These are phyloP conservation scores for Pseudozyma sp. DNA, from an alignment of 1,284 basidiomycete species.

Conservation along the genomic window DNA sequence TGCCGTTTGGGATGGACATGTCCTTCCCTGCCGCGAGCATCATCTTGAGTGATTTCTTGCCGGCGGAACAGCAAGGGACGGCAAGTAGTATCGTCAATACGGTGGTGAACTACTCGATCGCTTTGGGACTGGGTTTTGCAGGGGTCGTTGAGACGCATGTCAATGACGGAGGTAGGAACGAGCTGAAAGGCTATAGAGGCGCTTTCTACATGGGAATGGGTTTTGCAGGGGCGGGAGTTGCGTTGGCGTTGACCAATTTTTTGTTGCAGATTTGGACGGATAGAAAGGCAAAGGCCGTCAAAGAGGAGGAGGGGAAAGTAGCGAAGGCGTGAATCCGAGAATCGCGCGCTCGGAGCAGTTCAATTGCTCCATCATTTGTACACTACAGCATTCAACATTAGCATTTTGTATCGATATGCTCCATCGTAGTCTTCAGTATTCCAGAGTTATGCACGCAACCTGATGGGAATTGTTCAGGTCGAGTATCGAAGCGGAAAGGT, in stretches of 20 bases:
- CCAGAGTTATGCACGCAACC: no score
- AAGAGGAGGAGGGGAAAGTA: background rate
- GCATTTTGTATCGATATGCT: no score
- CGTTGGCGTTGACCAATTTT: constrained; percentile 30
- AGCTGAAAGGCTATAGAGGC: constrained; percentile 36
- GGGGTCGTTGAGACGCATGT: constrained; percentile 56
- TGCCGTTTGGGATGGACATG: constrained; percentile 59
- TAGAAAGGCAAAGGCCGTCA: background rate
- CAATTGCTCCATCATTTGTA: background rate
- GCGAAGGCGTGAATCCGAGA: background rate
- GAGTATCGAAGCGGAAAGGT: no score
- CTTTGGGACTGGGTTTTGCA: constrained; percentile 57
- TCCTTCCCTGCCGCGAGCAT: constrained; percentile 53
- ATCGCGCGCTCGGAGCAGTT: no score
- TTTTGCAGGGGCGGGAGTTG: constrained; percentile 36
- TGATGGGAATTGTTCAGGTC: no score
- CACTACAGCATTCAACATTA: background rate
- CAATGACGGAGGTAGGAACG: constrained; percentile 31
- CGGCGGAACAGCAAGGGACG: constrained; percentile 47
- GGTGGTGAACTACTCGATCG: constrained; percentile 57
- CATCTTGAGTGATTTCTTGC: constrained; percentile 48
- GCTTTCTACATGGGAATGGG: constrained; percentile 51
- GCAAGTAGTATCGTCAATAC: constrained; percentile 60
- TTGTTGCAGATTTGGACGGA: constrained; percentile 16
- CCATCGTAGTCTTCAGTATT: no score